Percentiles rank a stretch among this genome's conserved stretches.
phyloP scores from a whole-genome alignment of 1,284 basidiomycete genomes.

The Leucocoprinus gongylophorus region DNA sequence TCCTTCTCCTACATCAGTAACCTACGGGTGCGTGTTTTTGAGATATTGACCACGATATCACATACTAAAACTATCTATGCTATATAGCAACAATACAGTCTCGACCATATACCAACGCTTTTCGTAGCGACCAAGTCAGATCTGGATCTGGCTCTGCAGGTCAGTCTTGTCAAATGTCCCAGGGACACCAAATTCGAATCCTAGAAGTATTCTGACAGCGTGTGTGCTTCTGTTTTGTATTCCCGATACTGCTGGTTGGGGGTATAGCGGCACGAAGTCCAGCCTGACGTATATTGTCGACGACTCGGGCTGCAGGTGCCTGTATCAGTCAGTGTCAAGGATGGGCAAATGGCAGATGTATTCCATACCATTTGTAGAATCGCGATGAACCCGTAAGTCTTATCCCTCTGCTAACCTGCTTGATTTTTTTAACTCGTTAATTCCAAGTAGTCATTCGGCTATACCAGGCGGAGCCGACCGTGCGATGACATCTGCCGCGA shows the following conservation, averaged over 20 bases:
- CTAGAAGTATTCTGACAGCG: not conserved
- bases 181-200: not conserved
- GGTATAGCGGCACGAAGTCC: constrained; percentile 87
- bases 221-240: not conserved
- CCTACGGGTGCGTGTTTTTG: constrained; percentile 58
- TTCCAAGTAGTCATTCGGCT: constrained; percentile 46
- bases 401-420: not conserved
- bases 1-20: constrained; percentile 99
- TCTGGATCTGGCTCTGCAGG: constrained; percentile 91
- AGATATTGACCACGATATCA: not conserved
- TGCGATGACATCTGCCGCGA: constrained; percentile 57
- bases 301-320: constrained; percentile 81
- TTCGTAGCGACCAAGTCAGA: constrained; percentile 99
- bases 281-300: constrained; percentile 95
- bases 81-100: constrained; percentile 87
- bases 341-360: constrained; percentile 82
- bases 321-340: constrained; percentile 85
- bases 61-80: not conserved
- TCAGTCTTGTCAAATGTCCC: constrained; percentile 25
- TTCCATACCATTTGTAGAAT: constrained; percentile 81
- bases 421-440: not conserved
- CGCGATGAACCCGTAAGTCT: constrained; percentile 75
- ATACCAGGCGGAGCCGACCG: constrained; percentile 76
- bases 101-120: constrained; percentile 89
- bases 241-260: not conserved